Evolutionary conservation across 352 stramenopile genomes (phyloP).

Genomic region (Phytophthora cajani): DNA sequence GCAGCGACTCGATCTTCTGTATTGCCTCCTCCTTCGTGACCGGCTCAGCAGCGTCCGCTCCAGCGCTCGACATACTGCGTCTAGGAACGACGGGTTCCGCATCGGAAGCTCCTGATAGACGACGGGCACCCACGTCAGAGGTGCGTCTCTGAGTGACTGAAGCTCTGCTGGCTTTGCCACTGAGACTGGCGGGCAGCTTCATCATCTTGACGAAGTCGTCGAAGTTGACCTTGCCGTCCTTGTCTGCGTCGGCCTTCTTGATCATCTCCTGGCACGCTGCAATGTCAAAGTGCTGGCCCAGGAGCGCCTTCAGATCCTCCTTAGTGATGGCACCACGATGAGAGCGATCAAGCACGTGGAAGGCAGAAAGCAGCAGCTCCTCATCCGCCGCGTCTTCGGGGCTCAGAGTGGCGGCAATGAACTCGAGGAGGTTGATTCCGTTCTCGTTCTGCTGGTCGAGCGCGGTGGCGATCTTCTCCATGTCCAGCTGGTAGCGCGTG

Average conservation of each 20-base stretch:
- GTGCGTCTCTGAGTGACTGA: constrained; percentile 16
- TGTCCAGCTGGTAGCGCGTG: constrained; percentile 69
- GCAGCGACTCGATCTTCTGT: constrained; percentile 44
- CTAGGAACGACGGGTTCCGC: constrained; percentile 15
- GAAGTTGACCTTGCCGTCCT: constrained; percentile 75
- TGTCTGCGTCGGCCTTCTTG: constrained; percentile 61
- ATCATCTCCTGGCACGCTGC: constrained; percentile 71
- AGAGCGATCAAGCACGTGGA: constrained; percentile 70
- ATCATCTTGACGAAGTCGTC: constrained; percentile 80
- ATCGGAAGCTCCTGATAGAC: constrained; percentile 15
- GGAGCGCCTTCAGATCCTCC: constrained; percentile 55
- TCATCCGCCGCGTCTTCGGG: constrained; percentile 67
- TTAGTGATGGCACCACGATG: constrained; percentile 64
- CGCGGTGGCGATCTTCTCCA: constrained; percentile 68
- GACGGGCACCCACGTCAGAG: constrained; percentile 11
- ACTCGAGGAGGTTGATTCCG: constrained; percentile 80
- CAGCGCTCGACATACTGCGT: constrained; percentile 32
- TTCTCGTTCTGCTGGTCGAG: constrained; percentile 80
- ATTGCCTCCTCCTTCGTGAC: constrained; percentile 46
- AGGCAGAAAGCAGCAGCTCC: constrained; percentile 57
- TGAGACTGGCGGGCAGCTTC: constrained; percentile 32
- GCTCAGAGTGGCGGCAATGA: constrained; percentile 75
- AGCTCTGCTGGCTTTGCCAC: constrained; percentile 11
- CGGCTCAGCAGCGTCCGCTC: constrained; percentile 29
- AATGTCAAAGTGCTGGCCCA: constrained; percentile 70